Evolutionary conservation across 768 basidiomycete genomes (phyloP).

Genomic region (Lepiota venenata): DNA sequence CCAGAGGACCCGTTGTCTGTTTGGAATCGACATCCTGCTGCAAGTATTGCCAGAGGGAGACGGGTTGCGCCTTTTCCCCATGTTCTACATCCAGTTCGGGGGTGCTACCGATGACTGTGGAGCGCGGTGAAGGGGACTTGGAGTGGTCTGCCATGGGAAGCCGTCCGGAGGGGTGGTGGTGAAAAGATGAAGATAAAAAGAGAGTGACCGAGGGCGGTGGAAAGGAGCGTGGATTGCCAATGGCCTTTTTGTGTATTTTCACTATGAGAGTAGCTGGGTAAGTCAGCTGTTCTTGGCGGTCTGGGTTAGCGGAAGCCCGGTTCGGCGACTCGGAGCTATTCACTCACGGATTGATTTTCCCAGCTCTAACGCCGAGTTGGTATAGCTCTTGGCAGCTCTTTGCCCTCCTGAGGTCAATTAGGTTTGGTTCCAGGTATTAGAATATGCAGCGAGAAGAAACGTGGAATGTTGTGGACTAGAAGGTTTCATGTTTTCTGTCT

Average conservation of each 20-base stretch:
- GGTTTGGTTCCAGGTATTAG: no score
- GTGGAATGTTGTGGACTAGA: no score
- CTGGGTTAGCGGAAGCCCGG: constrained; percentile 5
- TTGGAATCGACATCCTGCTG: constrained; percentile 48
- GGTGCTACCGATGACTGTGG: not conserved
- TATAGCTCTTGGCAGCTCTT: not conserved
- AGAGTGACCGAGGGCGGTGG: not conserved
- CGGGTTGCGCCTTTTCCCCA: not conserved
- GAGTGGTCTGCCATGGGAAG: not conserved
- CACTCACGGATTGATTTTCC: not conserved
- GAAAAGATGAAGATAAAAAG: not conserved
- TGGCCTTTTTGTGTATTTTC: no score
- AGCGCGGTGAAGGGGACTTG: not conserved
- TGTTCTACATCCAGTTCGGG: constrained; percentile 3
- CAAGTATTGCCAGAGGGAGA: constrained; percentile 34
- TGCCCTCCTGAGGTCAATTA: no score
- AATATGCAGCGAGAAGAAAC: no score
- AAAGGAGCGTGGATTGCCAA: no score
- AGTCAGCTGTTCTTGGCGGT: not conserved
- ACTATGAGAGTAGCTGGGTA: not conserved
- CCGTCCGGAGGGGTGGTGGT: no score
- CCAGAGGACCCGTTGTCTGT: constrained; percentile 47
- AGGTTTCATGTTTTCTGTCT: no score
- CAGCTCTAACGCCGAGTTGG: not conserved
- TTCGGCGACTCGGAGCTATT: constrained; percentile 5